A percentile compares a stretch with the other conserved stretches of the same genome.
Evolutionary conservation across 225 moss, liverwort and hornwort species (phyloP).

Genomic region (Bryoerythrophyllum caledonicum): DNA sequence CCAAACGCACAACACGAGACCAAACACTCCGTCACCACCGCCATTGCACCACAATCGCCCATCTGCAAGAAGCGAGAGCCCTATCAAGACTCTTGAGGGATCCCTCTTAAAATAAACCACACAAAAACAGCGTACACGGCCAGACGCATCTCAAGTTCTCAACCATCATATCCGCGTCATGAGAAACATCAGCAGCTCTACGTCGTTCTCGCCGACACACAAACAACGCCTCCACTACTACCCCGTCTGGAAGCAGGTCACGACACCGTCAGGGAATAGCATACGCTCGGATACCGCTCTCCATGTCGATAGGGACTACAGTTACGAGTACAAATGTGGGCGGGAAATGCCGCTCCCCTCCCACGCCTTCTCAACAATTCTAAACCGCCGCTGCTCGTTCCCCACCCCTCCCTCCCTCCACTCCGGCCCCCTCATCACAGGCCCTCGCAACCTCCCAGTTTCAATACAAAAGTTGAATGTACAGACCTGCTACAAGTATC

Average conservation of each 20-base stretch:
- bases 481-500: slow-evolving; percentile 50
- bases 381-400: slow-evolving; percentile 21
- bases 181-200: slow-evolving; percentile 27
- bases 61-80: slow-evolving; percentile 15
- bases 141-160: slow-evolving; percentile 29
- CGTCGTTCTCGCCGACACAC: slow-evolving; percentile 17
- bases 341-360: slow-evolving; percentile 16
- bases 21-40: too few species aligned
- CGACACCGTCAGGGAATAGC: slow-evolving; percentile 22
- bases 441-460: slow-evolving; percentile 43
- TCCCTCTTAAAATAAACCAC: slow-evolving; percentile 34
- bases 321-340: slow-evolving; percentile 58
- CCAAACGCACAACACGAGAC: too few species aligned
- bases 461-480: slow-evolving; percentile 52
- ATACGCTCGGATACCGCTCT: slow-evolving; percentile 30
- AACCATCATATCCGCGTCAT: slow-evolving; percentile 21
- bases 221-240: neutral
- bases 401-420: slow-evolving; percentile 9
- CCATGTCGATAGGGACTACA: slow-evolving; percentile 40
- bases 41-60: neutral
- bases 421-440: slow-evolving; percentile 26
- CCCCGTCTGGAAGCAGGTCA: slow-evolving; percentile 25
- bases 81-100: slow-evolving; percentile 32
- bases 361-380: slow-evolving; percentile 18
- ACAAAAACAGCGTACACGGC: slow-evolving; percentile 28